Conservation (phyloP, 257 asterid genomes). For the Knoxia roxburghii region DNA sequence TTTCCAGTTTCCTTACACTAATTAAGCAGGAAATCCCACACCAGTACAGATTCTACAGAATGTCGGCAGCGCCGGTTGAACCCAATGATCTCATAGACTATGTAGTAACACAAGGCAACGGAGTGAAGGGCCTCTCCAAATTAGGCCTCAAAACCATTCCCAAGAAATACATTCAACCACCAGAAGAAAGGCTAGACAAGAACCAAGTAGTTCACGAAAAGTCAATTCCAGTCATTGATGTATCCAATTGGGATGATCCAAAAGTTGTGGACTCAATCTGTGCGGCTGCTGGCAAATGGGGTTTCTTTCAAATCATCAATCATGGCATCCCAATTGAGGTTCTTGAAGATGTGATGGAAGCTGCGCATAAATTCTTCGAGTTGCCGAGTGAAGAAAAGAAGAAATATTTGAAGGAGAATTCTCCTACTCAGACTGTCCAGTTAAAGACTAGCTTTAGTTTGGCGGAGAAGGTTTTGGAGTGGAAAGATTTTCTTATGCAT, state of each 20-base stretch:
- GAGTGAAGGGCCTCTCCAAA: constrained; percentile 41
- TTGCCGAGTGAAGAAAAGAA: constrained; percentile 3
- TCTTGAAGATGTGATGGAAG: constrained; percentile 37
- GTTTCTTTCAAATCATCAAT: constrained; percentile 45
- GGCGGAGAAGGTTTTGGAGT: constrained; percentile 41
- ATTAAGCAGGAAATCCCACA: background rate
- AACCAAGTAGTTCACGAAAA: constrained; percentile 17
- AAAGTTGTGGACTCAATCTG: constrained; percentile 26
- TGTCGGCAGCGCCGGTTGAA: constrained; percentile 24
- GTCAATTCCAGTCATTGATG: constrained; percentile 44
- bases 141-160: constrained; percentile 31
- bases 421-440: constrained; percentile 36
- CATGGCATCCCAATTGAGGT: constrained; percentile 43
- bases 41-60: background rate
- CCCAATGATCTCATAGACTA: constrained; percentile 34
- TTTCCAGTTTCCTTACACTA: background rate
- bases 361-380: constrained; percentile 39
- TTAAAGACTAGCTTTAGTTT: constrained; percentile 40
- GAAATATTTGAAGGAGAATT: constrained; percentile 41
- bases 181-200: constrained; percentile 25
- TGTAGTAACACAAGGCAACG: constrained; percentile 37
- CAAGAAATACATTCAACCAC: constrained; percentile 35
- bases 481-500: constrained; percentile 53
- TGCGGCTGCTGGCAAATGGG: constrained; percentile 41
- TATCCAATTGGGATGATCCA: constrained; percentile 32